Evolutionary conservation across 2,329 filamentous ascomycete species (phyloP).

Genomic region (Penicillium sp.): DNA sequence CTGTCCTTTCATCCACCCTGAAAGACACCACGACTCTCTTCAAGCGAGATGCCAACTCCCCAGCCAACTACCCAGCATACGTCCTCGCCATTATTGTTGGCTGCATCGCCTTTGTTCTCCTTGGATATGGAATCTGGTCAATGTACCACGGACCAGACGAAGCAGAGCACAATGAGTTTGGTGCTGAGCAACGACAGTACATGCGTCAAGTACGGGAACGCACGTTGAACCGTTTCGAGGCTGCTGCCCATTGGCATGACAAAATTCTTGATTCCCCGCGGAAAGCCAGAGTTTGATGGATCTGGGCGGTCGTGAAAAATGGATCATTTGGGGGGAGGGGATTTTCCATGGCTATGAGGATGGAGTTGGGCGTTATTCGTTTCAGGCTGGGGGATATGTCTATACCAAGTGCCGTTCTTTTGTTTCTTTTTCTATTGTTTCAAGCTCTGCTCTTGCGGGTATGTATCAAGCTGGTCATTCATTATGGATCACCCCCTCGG

Average conservation of each 20-base stretch:
- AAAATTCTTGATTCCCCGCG: constrained; percentile 5
- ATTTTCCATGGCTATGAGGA: no score
- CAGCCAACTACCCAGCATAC: constrained; percentile 18
- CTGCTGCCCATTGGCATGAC: constrained; percentile 14
- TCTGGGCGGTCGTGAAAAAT: no score
- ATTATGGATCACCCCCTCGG: no score
- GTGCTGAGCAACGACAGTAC: constrained; percentile 23
- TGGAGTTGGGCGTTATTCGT: no score
- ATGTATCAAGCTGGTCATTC: no score
- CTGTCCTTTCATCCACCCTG: constrained; percentile 1
- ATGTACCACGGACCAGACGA: constrained; percentile 22
- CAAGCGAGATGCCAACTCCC: constrained; percentile 9
- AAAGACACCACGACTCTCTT: constrained; percentile 5
- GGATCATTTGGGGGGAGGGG: no score
- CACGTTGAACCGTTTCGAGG: constrained; percentile 19
- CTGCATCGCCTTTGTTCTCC: constrained; percentile 19
- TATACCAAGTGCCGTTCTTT: no score
- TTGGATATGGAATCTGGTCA: constrained; percentile 15
- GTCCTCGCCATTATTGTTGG: constrained; percentile 23
- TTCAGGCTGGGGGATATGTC: no score
- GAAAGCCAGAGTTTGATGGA: no score
- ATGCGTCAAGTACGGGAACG: constrained; percentile 24
- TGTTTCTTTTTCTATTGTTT: no score
- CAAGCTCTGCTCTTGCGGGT: no score
- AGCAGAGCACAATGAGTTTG: constrained; percentile 8